Percentiles rank a stretch among this genome's conserved stretches.
phyloP scores from a whole-genome alignment of 2,329 filamentous ascomycete genomes.

The Ascochyta fabae region DNA sequence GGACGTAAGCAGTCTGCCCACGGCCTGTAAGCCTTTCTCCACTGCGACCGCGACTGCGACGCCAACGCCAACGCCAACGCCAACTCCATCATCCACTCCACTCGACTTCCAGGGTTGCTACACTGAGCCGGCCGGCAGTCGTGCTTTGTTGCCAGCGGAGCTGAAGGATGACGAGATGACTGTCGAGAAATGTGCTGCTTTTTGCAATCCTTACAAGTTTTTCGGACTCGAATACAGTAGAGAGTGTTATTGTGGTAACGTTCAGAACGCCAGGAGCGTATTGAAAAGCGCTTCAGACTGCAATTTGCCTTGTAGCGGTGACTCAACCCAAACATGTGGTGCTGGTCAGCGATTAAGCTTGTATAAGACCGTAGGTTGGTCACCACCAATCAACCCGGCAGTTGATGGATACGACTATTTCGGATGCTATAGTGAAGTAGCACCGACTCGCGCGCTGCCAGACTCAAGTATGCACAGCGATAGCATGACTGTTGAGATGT shows the following conservation, averaged over 20 bases:
- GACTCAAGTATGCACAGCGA: constrained; percentile 43
- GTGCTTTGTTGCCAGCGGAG: constrained; percentile 24
- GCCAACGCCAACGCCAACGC: not conserved
- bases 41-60: constrained; percentile 5
- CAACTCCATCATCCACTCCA: constrained; percentile 15
- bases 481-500: constrained; percentile 47
- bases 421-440: constrained; percentile 52
- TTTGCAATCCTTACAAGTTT: constrained; percentile 29
- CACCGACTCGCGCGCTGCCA: constrained; percentile 32
- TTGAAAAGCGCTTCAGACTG: constrained; percentile 24
- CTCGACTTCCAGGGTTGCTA: constrained; percentile 34
- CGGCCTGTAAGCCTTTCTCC: constrained; percentile 24
- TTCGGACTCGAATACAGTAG: constrained; percentile 33
- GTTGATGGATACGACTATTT: constrained; percentile 35
- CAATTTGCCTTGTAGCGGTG: constrained; percentile 31
- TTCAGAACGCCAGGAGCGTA: constrained; percentile 19
- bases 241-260: constrained; percentile 31
- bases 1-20: constrained; percentile 19
- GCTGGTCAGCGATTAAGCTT: constrained; percentile 36
- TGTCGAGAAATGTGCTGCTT: constrained; percentile 28
- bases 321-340: constrained; percentile 26
- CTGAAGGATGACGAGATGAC: constrained; percentile 25
- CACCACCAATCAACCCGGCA: constrained; percentile 25
- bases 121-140: constrained; percentile 19
- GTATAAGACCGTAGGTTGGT: constrained; percentile 47